Conservation (phyloP, 352 stramenopile species). For the Phytophthora lateralis region DNA sequence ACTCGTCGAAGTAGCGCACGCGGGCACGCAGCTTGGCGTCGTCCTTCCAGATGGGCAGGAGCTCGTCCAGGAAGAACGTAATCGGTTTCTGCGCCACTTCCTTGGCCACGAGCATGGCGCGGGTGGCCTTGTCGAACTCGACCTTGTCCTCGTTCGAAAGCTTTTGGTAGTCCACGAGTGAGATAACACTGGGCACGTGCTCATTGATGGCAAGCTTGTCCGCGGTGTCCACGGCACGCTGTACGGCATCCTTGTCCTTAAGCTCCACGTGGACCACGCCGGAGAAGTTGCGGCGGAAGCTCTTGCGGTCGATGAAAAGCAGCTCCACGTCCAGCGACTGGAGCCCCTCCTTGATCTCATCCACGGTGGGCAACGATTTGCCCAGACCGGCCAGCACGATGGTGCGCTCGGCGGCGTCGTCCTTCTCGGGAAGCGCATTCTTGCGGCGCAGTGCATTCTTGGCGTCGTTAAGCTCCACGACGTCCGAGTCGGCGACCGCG, state of each 20-base stretch:
- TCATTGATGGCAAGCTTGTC: slow-evolving; percentile 64
- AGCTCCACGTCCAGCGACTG: slow-evolving; percentile 58
- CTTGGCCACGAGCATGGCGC: slow-evolving; percentile 84
- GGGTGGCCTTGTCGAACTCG: slow-evolving; percentile 86
- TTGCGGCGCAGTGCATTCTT: slow-evolving; percentile 82
- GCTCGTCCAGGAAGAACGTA: slow-evolving; percentile 73
- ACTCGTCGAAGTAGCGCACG: slow-evolving; percentile 71
- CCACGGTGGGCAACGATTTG: slow-evolving; percentile 63
- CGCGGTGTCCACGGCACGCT: slow-evolving; percentile 56
- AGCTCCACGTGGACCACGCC: slow-evolving; percentile 82
- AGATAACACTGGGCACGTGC: slow-evolving; percentile 61
- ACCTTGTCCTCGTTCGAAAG: slow-evolving; percentile 73
- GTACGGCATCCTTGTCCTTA: slow-evolving; percentile 55
- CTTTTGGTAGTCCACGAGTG: slow-evolving; percentile 58
- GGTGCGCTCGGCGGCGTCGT: slow-evolving; percentile 67
- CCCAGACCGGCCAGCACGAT: slow-evolving; percentile 78
- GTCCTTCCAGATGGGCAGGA: slow-evolving; percentile 74
- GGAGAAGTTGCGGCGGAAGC: slow-evolving; percentile 70
- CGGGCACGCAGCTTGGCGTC: slow-evolving; percentile 68
- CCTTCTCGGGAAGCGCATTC: slow-evolving; percentile 62
- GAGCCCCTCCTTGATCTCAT: slow-evolving; percentile 80
- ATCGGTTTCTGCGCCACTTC: slow-evolving; percentile 77
- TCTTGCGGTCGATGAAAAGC: slow-evolving; percentile 79
- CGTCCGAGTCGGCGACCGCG: slow-evolving; percentile 74
- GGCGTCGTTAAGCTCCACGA: slow-evolving; percentile 82